phyloP scores from a whole-genome alignment of 352 stramenopile genomes.

The Plasmopara halstedii region DNA sequence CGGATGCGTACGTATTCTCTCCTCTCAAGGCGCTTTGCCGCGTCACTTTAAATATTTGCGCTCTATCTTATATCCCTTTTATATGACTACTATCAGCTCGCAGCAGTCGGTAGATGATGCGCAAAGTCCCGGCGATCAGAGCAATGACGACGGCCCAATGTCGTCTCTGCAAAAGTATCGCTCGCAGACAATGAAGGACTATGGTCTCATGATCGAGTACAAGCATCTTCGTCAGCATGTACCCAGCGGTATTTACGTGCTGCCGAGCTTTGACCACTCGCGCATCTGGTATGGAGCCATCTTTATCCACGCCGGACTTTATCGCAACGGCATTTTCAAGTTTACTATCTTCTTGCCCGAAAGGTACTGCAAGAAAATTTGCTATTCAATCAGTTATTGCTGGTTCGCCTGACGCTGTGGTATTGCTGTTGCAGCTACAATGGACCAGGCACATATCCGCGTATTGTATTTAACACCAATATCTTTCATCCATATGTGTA shows the following conservation, averaged over 20 bases:
- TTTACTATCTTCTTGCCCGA: conserved; percentile 87
- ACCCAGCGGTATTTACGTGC: conserved; percentile 92
- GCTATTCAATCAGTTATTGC: conserved; percentile 1
- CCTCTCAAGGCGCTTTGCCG: not conserved
- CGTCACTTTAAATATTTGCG: not conserved
- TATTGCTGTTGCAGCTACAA: conserved; percentile 84
- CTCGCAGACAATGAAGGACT: conserved; percentile 89
- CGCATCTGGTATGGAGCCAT: conserved; percentile 93
- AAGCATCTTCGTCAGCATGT: conserved; percentile 94
- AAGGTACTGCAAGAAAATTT: conserved; percentile 21
- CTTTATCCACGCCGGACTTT: conserved; percentile 93
- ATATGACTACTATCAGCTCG: conserved; percentile 4
- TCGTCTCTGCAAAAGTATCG: conserved; percentile 79
- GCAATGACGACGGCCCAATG: conserved; percentile 41
- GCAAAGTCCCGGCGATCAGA: conserved; percentile 12
- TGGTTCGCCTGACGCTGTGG: conserved; percentile 6
- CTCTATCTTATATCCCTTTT: conserved; percentile 1
- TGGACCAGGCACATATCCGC: conserved; percentile 86
- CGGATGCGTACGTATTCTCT: conserved; percentile 33
- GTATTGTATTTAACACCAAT: conserved; percentile 88
- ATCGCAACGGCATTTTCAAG: conserved; percentile 96
- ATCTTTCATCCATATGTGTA: conserved; percentile 94
- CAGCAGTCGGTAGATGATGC: conserved; percentile 12
- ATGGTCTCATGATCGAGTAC: conserved; percentile 97
- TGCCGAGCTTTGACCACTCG: conserved; percentile 90